Base-by-base conservation (phyloP, 2,329 filamentous ascomycete species). In the Botrytis fragariae region DNA sequence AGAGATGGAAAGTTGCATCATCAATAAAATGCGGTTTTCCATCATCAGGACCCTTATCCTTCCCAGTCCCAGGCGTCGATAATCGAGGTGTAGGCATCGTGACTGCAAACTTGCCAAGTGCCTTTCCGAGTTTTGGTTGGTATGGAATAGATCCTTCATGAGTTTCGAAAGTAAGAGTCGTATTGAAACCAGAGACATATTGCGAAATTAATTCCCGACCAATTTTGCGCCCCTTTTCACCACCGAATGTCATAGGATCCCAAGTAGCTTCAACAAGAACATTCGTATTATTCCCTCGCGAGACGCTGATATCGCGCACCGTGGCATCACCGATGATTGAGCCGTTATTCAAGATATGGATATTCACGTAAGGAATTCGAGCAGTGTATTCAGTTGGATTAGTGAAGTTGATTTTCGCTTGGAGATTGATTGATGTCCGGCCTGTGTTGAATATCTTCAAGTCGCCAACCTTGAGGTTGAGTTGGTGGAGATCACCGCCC, bases 361-460 rank as follows among this genome's bases (percentile, higher is more conserved):
- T 87, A 80, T 92, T 94, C 76, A 93, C 83, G 75, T 90, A 95
- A 2, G 95, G 95, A n/a, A 98, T 86, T 3, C 85, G 86, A 6
- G 94, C 95, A 7, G 93, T 91, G 81, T 98, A 98, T 6, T 91
- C 87, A 0, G 95, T 97, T 1, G 95, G 95, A 79, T 99, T 99
- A 6, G 93, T 97, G 74, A 97, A 87, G 80, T 96, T 97, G 79
- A 97, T 86, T 57, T 85, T 83, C 22, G 93, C 92, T 79, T 90
- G 86, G 51, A 98, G 83, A 32, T 87, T 89, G 64, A 98, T 85
- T 5, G 92, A 92, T 4, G 89, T 89, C 51, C 87, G 84, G 1
- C 91, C 91, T 0, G 94, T 97, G 72, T 92, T 89, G 59, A 92
- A 80, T 73, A 98, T 89, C 76, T 87, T 87, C 51, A 98, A 83